Conservation (phyloP, 2,329 filamentous ascomycete genomes). For the Colletotrichum sp. region DNA sequence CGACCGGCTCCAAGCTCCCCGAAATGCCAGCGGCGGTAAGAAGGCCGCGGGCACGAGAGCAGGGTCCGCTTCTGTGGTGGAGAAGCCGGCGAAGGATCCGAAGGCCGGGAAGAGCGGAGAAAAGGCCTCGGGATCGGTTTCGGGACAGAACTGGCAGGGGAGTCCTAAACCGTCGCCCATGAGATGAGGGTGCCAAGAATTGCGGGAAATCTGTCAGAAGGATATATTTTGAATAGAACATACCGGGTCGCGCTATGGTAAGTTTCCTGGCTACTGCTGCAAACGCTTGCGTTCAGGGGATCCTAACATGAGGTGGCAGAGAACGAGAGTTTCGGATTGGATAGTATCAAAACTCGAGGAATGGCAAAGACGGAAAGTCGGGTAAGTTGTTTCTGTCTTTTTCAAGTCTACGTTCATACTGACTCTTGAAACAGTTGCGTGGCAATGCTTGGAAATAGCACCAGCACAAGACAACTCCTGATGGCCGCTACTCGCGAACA, state of each 20-base stretch:
- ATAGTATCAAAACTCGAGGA: background rate
- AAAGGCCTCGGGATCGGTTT: background rate
- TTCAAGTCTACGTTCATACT: background rate
- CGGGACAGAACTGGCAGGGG: background rate
- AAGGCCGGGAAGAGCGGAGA: background rate
- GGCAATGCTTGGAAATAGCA: background rate
- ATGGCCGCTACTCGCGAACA: background rate
- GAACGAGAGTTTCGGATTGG: background rate
- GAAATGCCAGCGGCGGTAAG: background rate
- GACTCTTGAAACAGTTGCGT: background rate
- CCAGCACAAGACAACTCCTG: background rate
- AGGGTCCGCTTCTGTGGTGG: background rate
- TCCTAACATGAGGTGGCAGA: background rate
- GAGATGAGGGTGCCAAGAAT: background rate
- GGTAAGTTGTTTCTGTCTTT: background rate
- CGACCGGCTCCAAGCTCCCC: background rate
- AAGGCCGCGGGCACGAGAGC: background rate
- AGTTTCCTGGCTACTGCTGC: background rate
- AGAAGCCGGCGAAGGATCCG: background rate
- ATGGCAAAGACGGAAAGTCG: background rate
- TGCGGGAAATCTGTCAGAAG: background rate
- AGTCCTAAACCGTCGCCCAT: background rate
- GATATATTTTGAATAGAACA: background rate
- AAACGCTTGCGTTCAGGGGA: background rate
- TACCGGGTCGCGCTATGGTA: background rate